Conservation (phyloP, 805 yeast genomes). For the Brettanomyces nanus region DNA sequence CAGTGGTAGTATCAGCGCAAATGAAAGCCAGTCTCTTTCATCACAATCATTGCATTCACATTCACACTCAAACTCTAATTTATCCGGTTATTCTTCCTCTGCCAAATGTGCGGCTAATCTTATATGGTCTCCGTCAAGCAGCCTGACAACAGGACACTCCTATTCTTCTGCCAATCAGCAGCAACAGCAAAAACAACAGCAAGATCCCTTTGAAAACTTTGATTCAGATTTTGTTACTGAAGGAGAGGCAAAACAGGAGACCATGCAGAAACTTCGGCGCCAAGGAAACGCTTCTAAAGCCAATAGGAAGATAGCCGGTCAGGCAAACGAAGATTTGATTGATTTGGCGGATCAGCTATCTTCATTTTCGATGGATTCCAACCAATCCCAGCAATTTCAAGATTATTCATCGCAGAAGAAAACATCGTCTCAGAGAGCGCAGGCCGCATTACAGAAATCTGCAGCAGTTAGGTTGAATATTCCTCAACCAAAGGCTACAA, state of each 20-base stretch:
- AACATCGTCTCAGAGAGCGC: constrained; percentile 23
- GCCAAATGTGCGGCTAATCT: constrained; percentile 30
- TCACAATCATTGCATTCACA: neutral
- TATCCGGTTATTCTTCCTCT: constrained; percentile 10
- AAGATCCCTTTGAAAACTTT: constrained; percentile 20
- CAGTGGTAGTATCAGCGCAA: constrained; percentile 10
- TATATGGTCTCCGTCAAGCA: constrained; percentile 29
- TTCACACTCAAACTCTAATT: too few species aligned
- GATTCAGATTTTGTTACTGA: constrained; percentile 11
- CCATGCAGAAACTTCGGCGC: constrained; percentile 21
- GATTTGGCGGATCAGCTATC: constrained; percentile 4
- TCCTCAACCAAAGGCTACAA: too few species aligned
- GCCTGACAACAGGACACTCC: constrained; percentile 19
- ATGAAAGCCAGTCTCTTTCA: neutral
- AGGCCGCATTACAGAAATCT: constrained; percentile 25
- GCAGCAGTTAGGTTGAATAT: constrained; percentile 24
- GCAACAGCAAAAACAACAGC: neutral
- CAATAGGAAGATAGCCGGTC: constrained; percentile 1
- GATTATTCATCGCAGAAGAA: constrained; percentile 5
- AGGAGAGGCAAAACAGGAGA: constrained; percentile 15
- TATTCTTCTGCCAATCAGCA: constrained; percentile 12
- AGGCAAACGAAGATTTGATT: neutral
- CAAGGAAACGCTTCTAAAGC: neutral
- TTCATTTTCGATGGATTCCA: neutral
- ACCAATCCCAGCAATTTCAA: constrained; percentile 1